Base-by-base conservation (phyloP, 2,329 filamentous ascomycete species). In the Purpureocillium lavendulum region DNA sequence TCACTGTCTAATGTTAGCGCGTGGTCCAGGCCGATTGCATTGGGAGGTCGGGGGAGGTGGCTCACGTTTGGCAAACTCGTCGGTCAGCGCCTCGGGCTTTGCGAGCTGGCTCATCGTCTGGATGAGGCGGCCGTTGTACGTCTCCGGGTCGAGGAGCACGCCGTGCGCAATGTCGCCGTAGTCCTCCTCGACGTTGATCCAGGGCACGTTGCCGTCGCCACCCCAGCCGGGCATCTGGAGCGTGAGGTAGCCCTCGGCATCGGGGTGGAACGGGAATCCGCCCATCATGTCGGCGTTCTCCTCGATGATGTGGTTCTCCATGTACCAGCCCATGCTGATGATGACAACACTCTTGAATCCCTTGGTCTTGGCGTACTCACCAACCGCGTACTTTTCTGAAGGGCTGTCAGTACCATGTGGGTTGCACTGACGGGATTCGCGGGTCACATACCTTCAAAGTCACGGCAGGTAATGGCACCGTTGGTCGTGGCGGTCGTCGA, bases 121-220 rank as follows among this genome's bases (percentile, higher is more conserved):
- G 0, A 67, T 45, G 1, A 64, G 46, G 4, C 45, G 47, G 2
- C 60, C 56, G 42, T 59, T 57, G 50, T 60, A 64, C 30, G 54
- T 53, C 33, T 51, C 51, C 0, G 65, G 65, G 11, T 59, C 52
- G 7, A 69, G 52, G 14, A 69, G 61, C 4, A 67, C 52, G 3
- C 65, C 66, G 21, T 70, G 66, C 10, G 70, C 59, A 14, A 69
- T 54, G 38, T 70, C 67, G 4, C 66, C 67, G 40, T 57, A 70
- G 47, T 70, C 66, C 28, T 64, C 56, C 1, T 42, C 45, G 3
- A 69, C 60, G 18, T 55, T 51, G 17, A 70, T 55, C 44, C 60
- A 66, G 0, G 62, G 65, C 0, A 66, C 50, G 36, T 54, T 42
- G 2, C 52, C 48, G 11, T 44, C 55, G 1, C 64, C 65, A 3